phyloP scores from a whole-genome alignment of 75 land plant species.

The Pseudotsuga menziesii region DNA sequence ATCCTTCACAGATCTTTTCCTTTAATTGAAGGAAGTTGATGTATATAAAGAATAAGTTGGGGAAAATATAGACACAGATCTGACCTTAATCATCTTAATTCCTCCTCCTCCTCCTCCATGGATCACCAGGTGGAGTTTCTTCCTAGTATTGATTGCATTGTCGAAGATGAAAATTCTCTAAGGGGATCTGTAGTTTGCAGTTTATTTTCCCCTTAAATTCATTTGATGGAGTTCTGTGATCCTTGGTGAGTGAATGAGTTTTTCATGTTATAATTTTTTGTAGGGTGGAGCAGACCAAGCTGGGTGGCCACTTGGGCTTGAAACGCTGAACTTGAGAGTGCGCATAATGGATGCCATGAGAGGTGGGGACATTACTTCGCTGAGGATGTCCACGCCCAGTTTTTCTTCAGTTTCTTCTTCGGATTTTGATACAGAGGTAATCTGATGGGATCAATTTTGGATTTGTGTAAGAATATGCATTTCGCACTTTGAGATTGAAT shows the following conservation, averaged over 20 bases:
- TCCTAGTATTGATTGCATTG: background rate
- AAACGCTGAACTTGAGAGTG: background rate
- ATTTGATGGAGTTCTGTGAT: background rate
- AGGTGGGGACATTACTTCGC: background rate
- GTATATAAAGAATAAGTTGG: too few species aligned
- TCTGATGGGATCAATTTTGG: background rate
- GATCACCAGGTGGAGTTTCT: background rate
- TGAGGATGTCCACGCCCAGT: background rate
- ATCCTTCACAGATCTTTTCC: background rate
- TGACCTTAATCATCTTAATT: background rate
- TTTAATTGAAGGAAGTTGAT: background rate
- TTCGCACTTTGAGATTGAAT: background rate
- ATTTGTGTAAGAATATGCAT: background rate
- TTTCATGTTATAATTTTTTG: background rate
- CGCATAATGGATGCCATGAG: background rate
- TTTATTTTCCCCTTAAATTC: background rate
- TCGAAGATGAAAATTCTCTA: background rate
- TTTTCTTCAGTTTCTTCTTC: slow-evolving; percentile 8
- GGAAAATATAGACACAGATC: background rate
- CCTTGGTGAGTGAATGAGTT: background rate
- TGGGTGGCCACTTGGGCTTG: slow-evolving; percentile 8
- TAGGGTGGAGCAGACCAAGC: slow-evolving; percentile 4
- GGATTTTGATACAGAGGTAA: slow-evolving; percentile 11
- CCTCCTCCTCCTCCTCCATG: background rate
- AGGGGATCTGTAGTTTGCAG: background rate